Evolutionary conservation across 371 early-diverging fungal species (phyloP), one percentile per base, ranked within the genome.

Genomic region (Fennellomyces sp.): DNA sequence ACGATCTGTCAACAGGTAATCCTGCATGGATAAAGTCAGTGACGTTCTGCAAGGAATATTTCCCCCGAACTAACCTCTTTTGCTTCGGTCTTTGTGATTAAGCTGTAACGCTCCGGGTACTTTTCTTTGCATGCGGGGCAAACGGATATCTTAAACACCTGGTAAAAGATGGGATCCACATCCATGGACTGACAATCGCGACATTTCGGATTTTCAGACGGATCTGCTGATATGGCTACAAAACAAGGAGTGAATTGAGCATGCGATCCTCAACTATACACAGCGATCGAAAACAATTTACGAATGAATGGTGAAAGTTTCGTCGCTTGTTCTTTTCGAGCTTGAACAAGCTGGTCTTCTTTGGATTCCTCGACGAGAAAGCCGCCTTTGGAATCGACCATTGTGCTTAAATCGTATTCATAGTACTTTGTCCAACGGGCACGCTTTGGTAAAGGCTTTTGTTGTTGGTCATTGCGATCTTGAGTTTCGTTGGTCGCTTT

Each of bases 1-100:
- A 82, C 92, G 85, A 56, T 96, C 96, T 1, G 97, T 96, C 41
- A 96, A 70, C 28, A 96, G 69, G 63, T 96, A 96, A 62, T 96
- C 97, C 80, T 89, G 51, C 21, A 30, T 0, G 47, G 19, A 5
- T n/a, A n/a, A n/a, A n/a, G n/a, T n/a, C n/a, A n/a, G n/a, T n/a
- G n/a, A n/a, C n/a, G n/a, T n/a, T n/a, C n/a, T n/a, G n/a, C n/a
- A n/a, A n/a, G n/a, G n/a, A n/a, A n/a, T n/a, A n/a, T n/a, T n/a
- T n/a, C n/a, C n/a, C n/a, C n/a, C n/a, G n/a, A 30, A 23, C 54
- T 67, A 72, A 79, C 88, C 69, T 88, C 84, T 61, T 85, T 89
- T 31, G 89, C 91, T 65, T 97, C 97, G 4, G 97, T 95, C 66
- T 97, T 97, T n/a, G 96, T 97, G 50, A 96, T 77, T 48, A 97